Conservation (phyloP, 768 basidiomycete species). For the Lactarius hatsudake region DNA sequence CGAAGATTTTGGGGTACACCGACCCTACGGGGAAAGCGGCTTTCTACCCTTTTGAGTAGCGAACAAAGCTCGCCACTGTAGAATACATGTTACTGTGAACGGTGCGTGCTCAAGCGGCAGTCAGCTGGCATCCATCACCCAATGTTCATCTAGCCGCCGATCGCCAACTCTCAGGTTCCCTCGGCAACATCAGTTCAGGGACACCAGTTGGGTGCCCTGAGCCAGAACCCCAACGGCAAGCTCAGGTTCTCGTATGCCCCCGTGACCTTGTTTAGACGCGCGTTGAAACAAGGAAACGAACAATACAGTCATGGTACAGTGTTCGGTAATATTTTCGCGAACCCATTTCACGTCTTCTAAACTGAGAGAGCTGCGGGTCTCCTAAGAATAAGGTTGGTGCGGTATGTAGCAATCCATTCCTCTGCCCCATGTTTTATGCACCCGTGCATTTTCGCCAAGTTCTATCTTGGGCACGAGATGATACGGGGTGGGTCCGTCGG, state of each 20-base stretch:
- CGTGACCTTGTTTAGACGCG: neutral
- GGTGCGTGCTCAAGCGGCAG: neutral
- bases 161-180: neutral
- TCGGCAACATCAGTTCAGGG: neutral
- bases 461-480: neutral
- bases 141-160: neutral
- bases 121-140: neutral
- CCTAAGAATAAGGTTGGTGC: neutral
- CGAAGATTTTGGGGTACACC: conserved; percentile 8
- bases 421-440: neutral
- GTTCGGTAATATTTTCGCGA: neutral
- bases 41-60: neutral
- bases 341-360: neutral
- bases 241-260: neutral
- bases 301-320: neutral
- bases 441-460: neutral
- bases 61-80: neutral
- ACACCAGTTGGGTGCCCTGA: neutral
- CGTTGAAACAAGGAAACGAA: neutral
- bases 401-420: neutral
- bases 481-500: neutral
- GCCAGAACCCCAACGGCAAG: neutral
- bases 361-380: neutral
- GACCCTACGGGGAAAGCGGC: neutral
- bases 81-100: neutral